phyloP scores from a whole-genome alignment of 1,284 basidiomycete genomes.

The Naganishia albida region DNA sequence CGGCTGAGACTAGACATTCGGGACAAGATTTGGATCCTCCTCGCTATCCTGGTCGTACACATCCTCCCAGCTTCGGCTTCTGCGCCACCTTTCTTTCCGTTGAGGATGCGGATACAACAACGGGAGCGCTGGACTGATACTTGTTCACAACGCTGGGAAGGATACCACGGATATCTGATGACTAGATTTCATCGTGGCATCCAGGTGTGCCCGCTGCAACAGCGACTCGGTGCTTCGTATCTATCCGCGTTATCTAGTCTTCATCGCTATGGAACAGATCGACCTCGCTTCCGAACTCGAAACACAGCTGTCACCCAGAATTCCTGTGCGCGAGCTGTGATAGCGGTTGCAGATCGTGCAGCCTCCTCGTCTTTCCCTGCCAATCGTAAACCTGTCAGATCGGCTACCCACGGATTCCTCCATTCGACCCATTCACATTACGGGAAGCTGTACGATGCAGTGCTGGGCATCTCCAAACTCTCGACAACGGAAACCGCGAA shows the following conservation, averaged over 20 bases:
- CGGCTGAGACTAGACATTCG: no score
- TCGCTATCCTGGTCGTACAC: no score
- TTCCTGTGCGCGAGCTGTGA: constrained; percentile 3
- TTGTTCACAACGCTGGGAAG: no score
- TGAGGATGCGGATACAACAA: no score
- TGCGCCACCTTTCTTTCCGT: no score
- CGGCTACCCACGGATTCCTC: background rate
- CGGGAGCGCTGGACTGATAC: no score
- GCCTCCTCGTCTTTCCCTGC: background rate
- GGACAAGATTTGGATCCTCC: no score
- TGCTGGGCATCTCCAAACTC: background rate
- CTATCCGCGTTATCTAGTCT: background rate
- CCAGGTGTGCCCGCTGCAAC: no score
- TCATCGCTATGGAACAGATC: background rate
- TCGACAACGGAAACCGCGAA: background rate
- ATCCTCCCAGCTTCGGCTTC: no score
- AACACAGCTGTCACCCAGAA: background rate
- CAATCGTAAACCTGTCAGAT: background rate
- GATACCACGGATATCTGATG: no score
- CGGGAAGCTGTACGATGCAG: background rate
- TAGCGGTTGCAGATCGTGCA: background rate
- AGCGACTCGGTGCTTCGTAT: background rate
- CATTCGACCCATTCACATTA: background rate
- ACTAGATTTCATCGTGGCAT: no score
- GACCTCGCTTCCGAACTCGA: background rate